Evolutionary conservation across 1,284 basidiomycete species (phyloP).

Genomic region (Pseudozyma tsukubaensis): DNA sequence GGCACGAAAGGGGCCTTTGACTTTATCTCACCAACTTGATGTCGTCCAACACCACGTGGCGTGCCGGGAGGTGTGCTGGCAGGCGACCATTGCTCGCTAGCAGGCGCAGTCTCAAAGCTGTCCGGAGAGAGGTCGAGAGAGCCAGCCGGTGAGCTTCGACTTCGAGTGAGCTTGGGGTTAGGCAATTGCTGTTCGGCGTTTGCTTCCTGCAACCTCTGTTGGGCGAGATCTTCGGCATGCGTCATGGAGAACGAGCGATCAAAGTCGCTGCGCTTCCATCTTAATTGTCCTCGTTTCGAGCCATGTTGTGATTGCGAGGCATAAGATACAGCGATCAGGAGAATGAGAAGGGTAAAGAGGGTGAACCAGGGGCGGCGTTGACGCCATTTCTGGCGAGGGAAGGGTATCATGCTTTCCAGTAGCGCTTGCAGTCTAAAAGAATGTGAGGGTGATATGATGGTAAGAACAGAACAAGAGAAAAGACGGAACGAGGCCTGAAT

Average conservation of each 20-base stretch:
- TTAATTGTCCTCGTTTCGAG: neutral
- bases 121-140: neutral
- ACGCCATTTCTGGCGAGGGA: too few relatives aligned
- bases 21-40: too few relatives aligned
- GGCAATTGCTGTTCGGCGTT: too few relatives aligned
- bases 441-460: too few relatives aligned
- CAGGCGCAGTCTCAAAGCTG: neutral
- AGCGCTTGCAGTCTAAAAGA: too few relatives aligned
- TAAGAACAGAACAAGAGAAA: too few relatives aligned
- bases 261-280: neutral
- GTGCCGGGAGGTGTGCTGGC: neutral
- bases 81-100: neutral
- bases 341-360: neutral
- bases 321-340: neutral
- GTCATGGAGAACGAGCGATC: neutral
- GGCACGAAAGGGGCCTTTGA: too few relatives aligned
- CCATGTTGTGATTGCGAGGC: neutral
- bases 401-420: too few relatives aligned
- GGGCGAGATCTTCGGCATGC: too few relatives aligned
- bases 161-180: neutral
- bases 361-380: neutral
- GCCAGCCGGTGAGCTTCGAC: neutral
- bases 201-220: too few relatives aligned
- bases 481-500: too few relatives aligned
- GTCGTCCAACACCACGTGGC: neutral